Percentiles rank a stretch among this genome's conserved stretches.
Evolutionary conservation across 2,329 filamentous ascomycete genomes (phyloP).

Genomic region (Cercospora sesami): DNA sequence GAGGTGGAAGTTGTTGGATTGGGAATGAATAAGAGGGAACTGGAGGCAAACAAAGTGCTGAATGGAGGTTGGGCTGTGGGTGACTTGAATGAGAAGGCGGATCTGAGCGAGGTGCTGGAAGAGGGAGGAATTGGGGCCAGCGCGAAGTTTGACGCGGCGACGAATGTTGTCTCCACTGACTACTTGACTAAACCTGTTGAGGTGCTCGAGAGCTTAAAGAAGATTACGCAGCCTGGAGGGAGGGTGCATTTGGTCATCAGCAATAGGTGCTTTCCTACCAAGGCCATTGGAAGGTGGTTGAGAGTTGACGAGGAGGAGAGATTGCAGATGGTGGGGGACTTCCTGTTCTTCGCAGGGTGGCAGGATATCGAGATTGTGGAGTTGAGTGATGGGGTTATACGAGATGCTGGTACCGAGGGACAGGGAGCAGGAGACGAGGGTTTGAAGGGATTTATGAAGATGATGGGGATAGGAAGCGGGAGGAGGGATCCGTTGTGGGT

Average conservation of each 20-base stretch:
- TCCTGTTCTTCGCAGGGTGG: slow-evolving; percentile 55
- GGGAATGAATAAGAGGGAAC: slow-evolving; percentile 52
- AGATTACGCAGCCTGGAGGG: slow-evolving; percentile 46
- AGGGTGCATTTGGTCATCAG: slow-evolving; percentile 53
- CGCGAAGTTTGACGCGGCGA: slow-evolving; percentile 46
- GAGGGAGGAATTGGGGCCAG: slow-evolving; percentile 14
- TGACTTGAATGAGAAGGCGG: slow-evolving; percentile 49
- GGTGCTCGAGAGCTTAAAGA: slow-evolving; percentile 46
- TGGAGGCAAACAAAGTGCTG: slow-evolving; percentile 46
- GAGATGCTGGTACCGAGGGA: slow-evolving; percentile 17
- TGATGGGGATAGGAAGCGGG: slow-evolving; percentile 36
- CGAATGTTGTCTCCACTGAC: slow-evolving; percentile 55
- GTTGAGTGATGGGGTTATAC: slow-evolving; percentile 44
- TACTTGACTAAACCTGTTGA: slow-evolving; percentile 52
- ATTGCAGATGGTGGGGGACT: slow-evolving; percentile 54
- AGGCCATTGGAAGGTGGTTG: slow-evolving; percentile 53
- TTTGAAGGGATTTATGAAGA: slow-evolving; percentile 36
- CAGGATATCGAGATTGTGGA: slow-evolving; percentile 55
- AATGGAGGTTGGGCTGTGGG: slow-evolving; percentile 39
- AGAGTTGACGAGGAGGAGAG: slow-evolving; percentile 48
- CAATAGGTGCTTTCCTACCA: slow-evolving; percentile 57
- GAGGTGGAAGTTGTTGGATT: slow-evolving; percentile 48
- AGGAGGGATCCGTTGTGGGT: slow-evolving; percentile 48
- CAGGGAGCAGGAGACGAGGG: slow-evolving; percentile 9
- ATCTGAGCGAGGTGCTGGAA: slow-evolving; percentile 33